These are phyloP conservation scores for Penicillium samsonianum DNA, from an alignment of 495 filamentous ascomycete genomes.

Conservation along the genomic window DNA sequence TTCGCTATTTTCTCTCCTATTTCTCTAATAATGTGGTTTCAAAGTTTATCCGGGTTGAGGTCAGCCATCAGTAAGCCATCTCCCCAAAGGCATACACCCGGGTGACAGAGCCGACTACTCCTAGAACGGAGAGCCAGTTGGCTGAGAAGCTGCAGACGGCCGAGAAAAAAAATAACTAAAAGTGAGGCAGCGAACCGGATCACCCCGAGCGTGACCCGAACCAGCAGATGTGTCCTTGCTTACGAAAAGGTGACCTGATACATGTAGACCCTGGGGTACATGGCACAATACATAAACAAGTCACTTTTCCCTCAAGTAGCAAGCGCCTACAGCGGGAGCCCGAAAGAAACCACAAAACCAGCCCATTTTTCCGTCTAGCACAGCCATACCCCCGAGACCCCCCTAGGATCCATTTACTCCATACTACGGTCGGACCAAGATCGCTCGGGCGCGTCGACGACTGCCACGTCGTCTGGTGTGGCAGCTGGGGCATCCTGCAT, in stretches of 20 bases:
- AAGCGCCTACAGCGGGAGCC: slow-evolving; percentile 21
- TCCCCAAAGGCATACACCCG: slow-evolving; percentile 3
- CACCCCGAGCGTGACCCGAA: slow-evolving; percentile 28
- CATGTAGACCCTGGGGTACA: slow-evolving; percentile 10
- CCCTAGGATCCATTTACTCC: slow-evolving; percentile 4
- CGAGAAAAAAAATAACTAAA: slow-evolving; percentile 13
- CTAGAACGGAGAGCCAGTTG: slow-evolving; percentile 10
- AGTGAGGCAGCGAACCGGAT: slow-evolving; percentile 55
- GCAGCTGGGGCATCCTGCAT: slow-evolving; percentile 25
- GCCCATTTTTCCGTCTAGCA: slow-evolving; percentile 10
- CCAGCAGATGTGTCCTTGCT: slow-evolving; percentile 9
- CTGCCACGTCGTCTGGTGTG: slow-evolving; percentile 28
- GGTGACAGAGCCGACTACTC: slow-evolving; percentile 5
- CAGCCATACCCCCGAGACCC: slow-evolving; percentile 2
- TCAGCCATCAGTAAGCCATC: background rate
- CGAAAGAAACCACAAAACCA: background rate
- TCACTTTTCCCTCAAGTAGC: slow-evolving; percentile 3
- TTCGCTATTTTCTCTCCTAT: background rate
- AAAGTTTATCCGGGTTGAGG: background rate
- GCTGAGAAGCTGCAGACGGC: slow-evolving; percentile 10
- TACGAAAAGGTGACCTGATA: slow-evolving; percentile 10
- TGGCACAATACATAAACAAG: slow-evolving; percentile 8
- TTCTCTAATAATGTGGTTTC: background rate
- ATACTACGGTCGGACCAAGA: slow-evolving; percentile 13
- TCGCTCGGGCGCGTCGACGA: slow-evolving; percentile 14